Percentiles rank a stretch among this genome's conserved stretches.
Evolutionary conservation across 768 basidiomycete species (phyloP).

Genomic region (Xanthoconium stramineum): DNA sequence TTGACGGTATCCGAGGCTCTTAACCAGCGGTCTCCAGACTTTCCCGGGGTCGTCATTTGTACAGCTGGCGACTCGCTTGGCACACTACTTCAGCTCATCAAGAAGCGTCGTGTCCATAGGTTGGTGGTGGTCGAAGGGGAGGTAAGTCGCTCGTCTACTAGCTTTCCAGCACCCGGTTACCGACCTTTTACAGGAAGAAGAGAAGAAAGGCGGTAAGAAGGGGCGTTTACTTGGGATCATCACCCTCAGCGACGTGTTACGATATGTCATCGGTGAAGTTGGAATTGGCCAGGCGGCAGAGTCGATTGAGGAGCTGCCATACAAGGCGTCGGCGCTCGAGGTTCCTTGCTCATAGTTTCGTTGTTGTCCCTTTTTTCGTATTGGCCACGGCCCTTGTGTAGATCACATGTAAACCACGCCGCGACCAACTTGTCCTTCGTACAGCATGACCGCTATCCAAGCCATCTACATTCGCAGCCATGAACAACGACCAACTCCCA

Average conservation of each 20-base stretch:
- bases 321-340: conserved; percentile 18
- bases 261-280: conserved; percentile 73
- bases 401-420: conserved; percentile 14
- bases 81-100: conserved; percentile 86
- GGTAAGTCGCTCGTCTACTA: conserved; percentile 36
- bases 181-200: conserved; percentile 61
- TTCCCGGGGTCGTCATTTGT: conserved; percentile 95
- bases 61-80: conserved; percentile 89
- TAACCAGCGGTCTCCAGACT: conserved; percentile 88
- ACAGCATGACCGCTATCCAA: conserved; percentile 68
- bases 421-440: conserved; percentile 4
- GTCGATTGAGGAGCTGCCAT: conserved; percentile 28
- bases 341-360: conserved; percentile 10
- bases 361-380: conserved; percentile 2
- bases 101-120: conserved; percentile 90
- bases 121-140: conserved; percentile 94
- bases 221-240: conserved; percentile 84
- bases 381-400: conserved; percentile 8
- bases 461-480: conserved; percentile 66
- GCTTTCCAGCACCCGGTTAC: neutral
- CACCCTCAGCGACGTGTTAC: conserved; percentile 83
- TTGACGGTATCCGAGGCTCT: conserved; percentile 91
- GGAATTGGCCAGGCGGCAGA: conserved; percentile 47
- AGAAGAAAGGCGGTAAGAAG: conserved; percentile 74
- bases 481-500: conserved; percentile 67